Percentiles rank a stretch among this genome's conserved stretches.
These are phyloP conservation scores for Trichoderma virens DNA, from an alignment of 495 filamentous ascomycete genomes.

Conservation along the genomic window DNA sequence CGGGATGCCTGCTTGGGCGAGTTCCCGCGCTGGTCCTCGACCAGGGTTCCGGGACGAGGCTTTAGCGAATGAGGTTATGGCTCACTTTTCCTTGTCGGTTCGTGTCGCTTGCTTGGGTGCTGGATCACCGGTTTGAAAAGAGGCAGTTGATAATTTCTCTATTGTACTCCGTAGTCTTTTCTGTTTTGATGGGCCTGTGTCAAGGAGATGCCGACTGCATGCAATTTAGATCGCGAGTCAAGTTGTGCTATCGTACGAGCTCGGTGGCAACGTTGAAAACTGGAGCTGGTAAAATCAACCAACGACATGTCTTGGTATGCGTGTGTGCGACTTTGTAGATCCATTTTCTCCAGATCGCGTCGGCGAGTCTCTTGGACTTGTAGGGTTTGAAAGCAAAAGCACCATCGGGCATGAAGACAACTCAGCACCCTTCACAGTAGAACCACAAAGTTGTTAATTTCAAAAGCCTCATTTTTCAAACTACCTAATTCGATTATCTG, in stretches of 20 bases:
- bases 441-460: not conserved
- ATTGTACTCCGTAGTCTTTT: not conserved
- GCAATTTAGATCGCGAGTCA: not conserved
- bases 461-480: not conserved
- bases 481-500: not conserved
- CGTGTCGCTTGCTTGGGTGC: not conserved
- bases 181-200: not conserved
- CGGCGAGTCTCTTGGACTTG: too few relatives aligned
- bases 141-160: not conserved
- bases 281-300: not conserved
- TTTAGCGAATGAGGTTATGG: not conserved
- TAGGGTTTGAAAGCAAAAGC: too few relatives aligned
- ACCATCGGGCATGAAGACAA: too few relatives aligned
- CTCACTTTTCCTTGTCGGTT: not conserved
- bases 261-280: not conserved
- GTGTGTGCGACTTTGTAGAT: not conserved
- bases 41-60: not conserved
- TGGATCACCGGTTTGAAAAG: too few relatives aligned
- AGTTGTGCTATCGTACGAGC: not conserved
- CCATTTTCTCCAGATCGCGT: too few relatives aligned
- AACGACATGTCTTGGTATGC: not conserved
- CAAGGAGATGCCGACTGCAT: not conserved
- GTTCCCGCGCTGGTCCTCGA: conserved; percentile 5
- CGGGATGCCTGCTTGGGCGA: not conserved
- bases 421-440: too few relatives aligned